phyloP scores from a whole-genome alignment of 2,329 filamentous ascomycete species.

The Nemania abortiva region DNA sequence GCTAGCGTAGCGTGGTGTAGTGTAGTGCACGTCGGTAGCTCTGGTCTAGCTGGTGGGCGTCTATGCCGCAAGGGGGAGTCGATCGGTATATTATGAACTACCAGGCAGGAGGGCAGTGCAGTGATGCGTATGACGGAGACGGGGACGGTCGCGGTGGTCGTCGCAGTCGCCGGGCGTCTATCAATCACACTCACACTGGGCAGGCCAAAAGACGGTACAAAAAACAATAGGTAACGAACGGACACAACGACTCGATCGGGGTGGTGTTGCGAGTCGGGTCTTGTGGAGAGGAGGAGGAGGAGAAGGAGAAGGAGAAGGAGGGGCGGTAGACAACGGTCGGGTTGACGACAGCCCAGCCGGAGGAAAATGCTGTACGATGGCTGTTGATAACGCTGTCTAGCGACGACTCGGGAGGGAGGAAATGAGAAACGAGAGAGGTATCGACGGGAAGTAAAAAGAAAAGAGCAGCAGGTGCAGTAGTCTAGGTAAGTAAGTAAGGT shows the following conservation, averaged over 20 bases:
- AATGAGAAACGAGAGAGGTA: constrained; percentile 34
- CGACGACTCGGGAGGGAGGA: constrained; percentile 40
- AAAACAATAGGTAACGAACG: constrained; percentile 45
- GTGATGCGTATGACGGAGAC: constrained; percentile 20
- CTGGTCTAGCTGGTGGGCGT: constrained; percentile 29
- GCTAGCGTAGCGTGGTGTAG: constrained; percentile 10
- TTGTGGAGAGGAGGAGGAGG: constrained; percentile 36
- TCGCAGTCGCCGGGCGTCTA: constrained; percentile 28
- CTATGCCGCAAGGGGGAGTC: constrained; percentile 29
- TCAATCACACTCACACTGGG: constrained; percentile 29
- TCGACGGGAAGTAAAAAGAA: constrained; percentile 33
- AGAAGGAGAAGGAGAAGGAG: constrained; percentile 21
- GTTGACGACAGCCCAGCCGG: constrained; percentile 36
- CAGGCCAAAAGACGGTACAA: constrained; percentile 39
- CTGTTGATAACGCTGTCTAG: constrained; percentile 38
- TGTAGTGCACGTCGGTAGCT: constrained; percentile 31
- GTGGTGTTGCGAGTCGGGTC: constrained; percentile 33
- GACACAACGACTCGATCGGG: constrained; percentile 47
- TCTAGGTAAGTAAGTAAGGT: constrained; percentile 26
- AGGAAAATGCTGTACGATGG: constrained; percentile 42
- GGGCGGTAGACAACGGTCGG: constrained; percentile 45
- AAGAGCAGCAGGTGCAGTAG: constrained; percentile 37
- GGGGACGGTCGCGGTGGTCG: constrained; percentile 22
- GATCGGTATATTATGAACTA: constrained; percentile 39
- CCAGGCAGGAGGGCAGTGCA: background rate